A percentile compares a stretch with the other conserved stretches of the same genome.
phyloP scores from a whole-genome alignment of 73 alveolate genomes.

The Stentor coeruleus region DNA sequence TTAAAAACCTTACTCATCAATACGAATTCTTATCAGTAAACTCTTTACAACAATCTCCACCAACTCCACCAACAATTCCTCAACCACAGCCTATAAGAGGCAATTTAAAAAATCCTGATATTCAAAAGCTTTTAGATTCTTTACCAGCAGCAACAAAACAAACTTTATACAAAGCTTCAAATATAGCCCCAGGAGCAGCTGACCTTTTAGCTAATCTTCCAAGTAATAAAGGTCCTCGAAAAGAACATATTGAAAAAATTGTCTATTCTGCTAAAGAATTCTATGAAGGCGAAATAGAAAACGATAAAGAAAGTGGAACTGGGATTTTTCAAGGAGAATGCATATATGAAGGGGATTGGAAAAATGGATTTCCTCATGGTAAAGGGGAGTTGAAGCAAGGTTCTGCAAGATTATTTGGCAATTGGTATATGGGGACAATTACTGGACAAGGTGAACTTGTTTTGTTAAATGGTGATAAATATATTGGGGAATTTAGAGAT shows the following conservation, averaged over 20 bases:
- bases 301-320: neutral
- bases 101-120: neutral
- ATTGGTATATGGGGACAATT: neutral
- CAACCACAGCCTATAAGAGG: too few relatives aligned
- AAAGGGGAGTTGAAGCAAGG: neutral
- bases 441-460: conserved; percentile 3
- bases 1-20: neutral
- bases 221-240: neutral
- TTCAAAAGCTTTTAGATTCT: neutral
- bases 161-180: neutral
- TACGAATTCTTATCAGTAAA: neutral
- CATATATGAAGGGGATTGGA: neutral
- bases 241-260: neutral
- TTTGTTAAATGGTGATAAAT: neutral
- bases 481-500: neutral
- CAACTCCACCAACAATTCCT: neutral
- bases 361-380: neutral
- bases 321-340: neutral
- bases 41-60: neutral
- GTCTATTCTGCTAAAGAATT: neutral
- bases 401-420: neutral
- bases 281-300: neutral
- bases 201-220: neutral
- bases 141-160: neutral
- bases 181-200: neutral